Conservation (phyloP, 768 basidiomycete species). For the Suillus decipiens region DNA sequence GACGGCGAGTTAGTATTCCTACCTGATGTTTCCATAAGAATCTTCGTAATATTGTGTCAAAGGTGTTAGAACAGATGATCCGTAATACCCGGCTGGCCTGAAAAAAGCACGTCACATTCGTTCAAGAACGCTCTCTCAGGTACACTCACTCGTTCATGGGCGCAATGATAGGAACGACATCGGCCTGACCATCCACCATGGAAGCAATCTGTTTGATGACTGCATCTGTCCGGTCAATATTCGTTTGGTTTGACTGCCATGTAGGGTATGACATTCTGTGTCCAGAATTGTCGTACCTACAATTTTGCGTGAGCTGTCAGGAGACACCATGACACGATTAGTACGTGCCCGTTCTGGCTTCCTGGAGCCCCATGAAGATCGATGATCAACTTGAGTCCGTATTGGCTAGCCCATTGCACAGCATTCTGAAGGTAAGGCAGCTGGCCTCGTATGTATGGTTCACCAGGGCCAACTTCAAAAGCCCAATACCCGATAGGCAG, state of each 20-base stretch:
- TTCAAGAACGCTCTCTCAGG: not conserved
- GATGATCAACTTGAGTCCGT: slow-evolving; percentile 79
- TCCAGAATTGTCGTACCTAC: slow-evolving; percentile 82
- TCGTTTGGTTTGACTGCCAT: slow-evolving; percentile 69
- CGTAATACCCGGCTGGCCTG: slow-evolving; percentile 75
- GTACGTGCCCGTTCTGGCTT: slow-evolving; percentile 73
- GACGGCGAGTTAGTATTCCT: not conserved
- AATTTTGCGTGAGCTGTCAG: slow-evolving; percentile 13
- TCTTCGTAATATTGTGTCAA: slow-evolving; percentile 68
- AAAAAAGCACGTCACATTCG: slow-evolving; percentile 10
- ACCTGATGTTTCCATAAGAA: slow-evolving; percentile 77
- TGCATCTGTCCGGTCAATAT: slow-evolving; percentile 65
- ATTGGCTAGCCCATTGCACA: slow-evolving; percentile 64
- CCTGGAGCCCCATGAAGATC: slow-evolving; percentile 84
- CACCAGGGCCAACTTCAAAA: slow-evolving; percentile 74
- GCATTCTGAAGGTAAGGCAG: slow-evolving; percentile 68
- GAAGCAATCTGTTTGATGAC: slow-evolving; percentile 64
- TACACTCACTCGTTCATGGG: slow-evolving; percentile 72
- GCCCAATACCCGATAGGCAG: slow-evolving; percentile 92
- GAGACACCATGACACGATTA: not conserved
- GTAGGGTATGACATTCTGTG: slow-evolving; percentile 57
- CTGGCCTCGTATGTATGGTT: slow-evolving; percentile 81
- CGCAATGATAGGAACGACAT: slow-evolving; percentile 67
- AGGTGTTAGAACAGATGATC: slow-evolving; percentile 49
- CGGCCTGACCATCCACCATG: slow-evolving; percentile 54